Conservation (phyloP, 2,329 filamentous ascomycete species). For the Venturia effusa region DNA sequence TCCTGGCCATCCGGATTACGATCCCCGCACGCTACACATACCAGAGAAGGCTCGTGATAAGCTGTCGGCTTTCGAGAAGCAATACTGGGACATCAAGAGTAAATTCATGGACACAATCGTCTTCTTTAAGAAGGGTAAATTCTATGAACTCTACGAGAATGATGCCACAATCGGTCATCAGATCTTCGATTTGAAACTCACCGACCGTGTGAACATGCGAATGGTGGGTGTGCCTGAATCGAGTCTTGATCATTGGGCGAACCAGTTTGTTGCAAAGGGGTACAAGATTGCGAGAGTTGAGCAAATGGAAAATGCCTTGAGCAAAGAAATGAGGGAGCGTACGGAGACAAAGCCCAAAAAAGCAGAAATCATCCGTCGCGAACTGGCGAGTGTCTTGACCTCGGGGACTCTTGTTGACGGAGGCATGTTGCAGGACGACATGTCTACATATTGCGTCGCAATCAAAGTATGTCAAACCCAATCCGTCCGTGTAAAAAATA, state of each 20-base stretch:
- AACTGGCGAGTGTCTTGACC: slow-evolving; percentile 84
- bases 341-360: slow-evolving; percentile 52
- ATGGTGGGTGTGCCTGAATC: slow-evolving; percentile 98
- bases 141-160: slow-evolving; percentile 97
- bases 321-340: slow-evolving; percentile 97
- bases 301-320: slow-evolving; percentile 89
- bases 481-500: not conserved
- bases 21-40: slow-evolving; percentile 83
- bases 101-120: slow-evolving; percentile 97
- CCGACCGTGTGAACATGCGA: slow-evolving; percentile 96
- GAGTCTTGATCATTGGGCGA: slow-evolving; percentile 93
- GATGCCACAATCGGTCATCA: slow-evolving; percentile 95
- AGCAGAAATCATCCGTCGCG: slow-evolving; percentile 80
- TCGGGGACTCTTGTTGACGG: slow-evolving; percentile 89
- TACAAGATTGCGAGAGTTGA: slow-evolving; percentile 96
- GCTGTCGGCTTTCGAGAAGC: slow-evolving; percentile 92
- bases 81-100: slow-evolving; percentile 99
- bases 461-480: slow-evolving; percentile 54
- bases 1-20: slow-evolving; percentile 73
- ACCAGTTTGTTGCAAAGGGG: slow-evolving; percentile 95
- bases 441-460: slow-evolving; percentile 90
- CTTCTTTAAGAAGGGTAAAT: slow-evolving; percentile 99
- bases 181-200: slow-evolving; percentile 93
- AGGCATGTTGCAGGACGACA: slow-evolving; percentile 94
- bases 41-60: slow-evolving; percentile 68